Evolutionary conservation across 345 rosid species (phyloP).

Genomic region (Firmiana major): DNA sequence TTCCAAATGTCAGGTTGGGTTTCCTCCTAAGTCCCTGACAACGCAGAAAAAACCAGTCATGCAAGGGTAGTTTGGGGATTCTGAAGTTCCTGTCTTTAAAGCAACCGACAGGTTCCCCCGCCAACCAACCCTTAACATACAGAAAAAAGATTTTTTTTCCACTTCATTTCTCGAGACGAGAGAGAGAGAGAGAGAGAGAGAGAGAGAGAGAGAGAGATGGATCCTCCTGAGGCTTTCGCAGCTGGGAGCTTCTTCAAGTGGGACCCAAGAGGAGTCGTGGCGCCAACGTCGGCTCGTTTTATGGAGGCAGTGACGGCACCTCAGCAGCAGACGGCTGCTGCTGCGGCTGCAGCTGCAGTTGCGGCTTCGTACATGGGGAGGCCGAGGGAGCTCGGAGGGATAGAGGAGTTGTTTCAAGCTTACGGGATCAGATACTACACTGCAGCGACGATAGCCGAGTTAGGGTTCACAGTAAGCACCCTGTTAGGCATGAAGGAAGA

Average conservation of each 20-base stretch:
- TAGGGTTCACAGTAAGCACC: conserved; percentile 90
- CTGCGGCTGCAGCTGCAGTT: conserved; percentile 14
- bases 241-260: conserved; percentile 70
- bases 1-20: conserved; percentile 47
- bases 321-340: conserved; percentile 2
- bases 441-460: conserved; percentile 83
- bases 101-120: conserved; percentile 7
- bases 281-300: conserved; percentile 29
- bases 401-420: conserved; percentile 78
- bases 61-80: conserved; percentile 35
- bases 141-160: not conserved
- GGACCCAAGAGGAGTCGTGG: conserved; percentile 50
- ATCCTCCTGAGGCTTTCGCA: conserved; percentile 80
- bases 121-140: not conserved
- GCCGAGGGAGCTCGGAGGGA: conserved; percentile 58
- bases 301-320: conserved; percentile 28
- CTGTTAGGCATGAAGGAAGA: conserved; percentile 86
- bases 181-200: not conserved
- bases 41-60: not conserved
- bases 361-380: conserved; percentile 39
- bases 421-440: conserved; percentile 85
- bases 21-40: not conserved
- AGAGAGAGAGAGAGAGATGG: conserved; percentile 35
- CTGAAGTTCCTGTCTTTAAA: conserved; percentile 19
- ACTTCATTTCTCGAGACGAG: conserved; percentile 15